Conservation (phyloP, 2,329 filamentous ascomycete genomes). For the Phaeosphaeria sp. region DNA sequence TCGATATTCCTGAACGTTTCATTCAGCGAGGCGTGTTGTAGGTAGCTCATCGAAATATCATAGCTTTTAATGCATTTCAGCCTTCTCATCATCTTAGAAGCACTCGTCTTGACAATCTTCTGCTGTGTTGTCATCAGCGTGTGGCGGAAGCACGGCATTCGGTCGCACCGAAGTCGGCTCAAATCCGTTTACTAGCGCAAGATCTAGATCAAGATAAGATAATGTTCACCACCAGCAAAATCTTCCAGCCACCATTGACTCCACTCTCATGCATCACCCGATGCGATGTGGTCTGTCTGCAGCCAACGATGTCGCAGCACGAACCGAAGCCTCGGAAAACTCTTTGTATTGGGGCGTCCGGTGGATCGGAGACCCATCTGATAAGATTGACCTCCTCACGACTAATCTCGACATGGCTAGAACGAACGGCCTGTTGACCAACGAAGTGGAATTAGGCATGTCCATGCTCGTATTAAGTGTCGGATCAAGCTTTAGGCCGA, state of each 20-base stretch:
- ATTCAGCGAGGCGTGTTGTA: constrained; percentile 45
- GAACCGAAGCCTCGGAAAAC: neutral
- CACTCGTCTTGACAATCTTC: too few relatives aligned
- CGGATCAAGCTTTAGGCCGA: constrained; percentile 18
- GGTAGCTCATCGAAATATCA: neutral
- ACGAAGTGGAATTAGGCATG: neutral
- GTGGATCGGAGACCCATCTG: constrained; percentile 11
- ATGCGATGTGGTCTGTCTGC: neutral
- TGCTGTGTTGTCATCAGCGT: too few relatives aligned
- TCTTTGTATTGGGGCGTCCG: neutral
- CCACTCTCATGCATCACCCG: neutral
- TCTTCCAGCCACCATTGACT: constrained; percentile 6
- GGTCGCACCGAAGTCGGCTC: neutral
- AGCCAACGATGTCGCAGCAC: neutral
- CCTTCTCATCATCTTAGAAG: neutral
- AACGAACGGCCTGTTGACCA: neutral
- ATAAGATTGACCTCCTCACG: constrained; percentile 14
- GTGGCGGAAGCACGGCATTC: neutral
- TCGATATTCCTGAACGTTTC: constrained; percentile 55
- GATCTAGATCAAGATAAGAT: constrained; percentile 27
- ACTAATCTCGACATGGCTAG: constrained; percentile 2
- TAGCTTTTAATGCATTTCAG: neutral
- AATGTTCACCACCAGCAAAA: constrained; percentile 13
- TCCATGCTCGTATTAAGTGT: constrained; percentile 4
- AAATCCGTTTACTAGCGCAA: constrained; percentile 1